phyloP scores from a whole-genome alignment of 768 basidiomycete genomes.

The Coprinopsis strossmayeri region DNA sequence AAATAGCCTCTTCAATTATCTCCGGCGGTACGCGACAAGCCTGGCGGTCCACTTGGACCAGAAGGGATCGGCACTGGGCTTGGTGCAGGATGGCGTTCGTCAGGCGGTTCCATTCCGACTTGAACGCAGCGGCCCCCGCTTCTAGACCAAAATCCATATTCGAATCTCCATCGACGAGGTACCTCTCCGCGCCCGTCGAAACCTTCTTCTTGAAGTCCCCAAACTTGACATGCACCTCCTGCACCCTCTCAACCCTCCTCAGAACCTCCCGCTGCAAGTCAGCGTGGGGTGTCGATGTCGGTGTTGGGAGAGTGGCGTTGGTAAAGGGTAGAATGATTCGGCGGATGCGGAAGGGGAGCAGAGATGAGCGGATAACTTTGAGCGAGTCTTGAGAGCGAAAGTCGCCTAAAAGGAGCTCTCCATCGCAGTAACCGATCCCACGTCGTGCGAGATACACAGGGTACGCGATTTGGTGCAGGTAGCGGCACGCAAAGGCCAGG shows the following conservation, averaged over 20 bases:
- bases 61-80: not conserved
- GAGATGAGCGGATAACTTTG: slow-evolving; percentile 14
- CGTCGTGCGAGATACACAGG: slow-evolving; percentile 20
- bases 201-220: not conserved
- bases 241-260: not conserved
- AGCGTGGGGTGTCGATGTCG: too few species aligned
- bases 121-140: not conserved
- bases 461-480: slow-evolving; percentile 21
- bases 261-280: too few species aligned
- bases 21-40: not conserved
- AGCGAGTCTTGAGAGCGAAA: slow-evolving; percentile 15
- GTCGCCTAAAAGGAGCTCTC: slow-evolving; percentile 17
- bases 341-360: slow-evolving; percentile 15
- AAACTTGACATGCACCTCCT: slow-evolving; percentile 1
- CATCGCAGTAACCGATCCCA: slow-evolving; percentile 12
- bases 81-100: not conserved
- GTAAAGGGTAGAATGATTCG: slow-evolving; percentile 12
- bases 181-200: not conserved
- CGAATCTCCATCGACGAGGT: not conserved
- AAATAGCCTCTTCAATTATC: not conserved
- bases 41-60: not conserved
- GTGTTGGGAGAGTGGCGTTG: too few species aligned
- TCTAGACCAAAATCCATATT: too few species aligned
- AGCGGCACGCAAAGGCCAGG: slow-evolving; percentile 17
- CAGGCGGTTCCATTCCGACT: not conserved